Evolutionary conservation across 2,329 filamentous ascomycete species (phyloP).

Genomic region (Capronia epimyces): DNA sequence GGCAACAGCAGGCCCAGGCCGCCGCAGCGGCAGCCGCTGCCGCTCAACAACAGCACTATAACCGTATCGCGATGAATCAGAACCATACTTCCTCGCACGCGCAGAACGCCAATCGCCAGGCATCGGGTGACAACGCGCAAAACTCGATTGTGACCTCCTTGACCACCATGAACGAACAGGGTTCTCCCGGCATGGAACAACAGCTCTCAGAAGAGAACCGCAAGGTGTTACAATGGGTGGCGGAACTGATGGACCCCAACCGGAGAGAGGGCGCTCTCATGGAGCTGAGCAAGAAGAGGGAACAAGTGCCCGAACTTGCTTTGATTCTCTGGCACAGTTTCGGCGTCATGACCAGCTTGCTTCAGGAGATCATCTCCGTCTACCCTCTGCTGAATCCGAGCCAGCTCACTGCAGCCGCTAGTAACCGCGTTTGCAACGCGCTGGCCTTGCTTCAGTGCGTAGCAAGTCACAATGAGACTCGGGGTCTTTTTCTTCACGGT

Average conservation of each 20-base stretch:
- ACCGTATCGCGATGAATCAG: constrained; percentile 63
- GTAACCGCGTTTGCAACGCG: constrained; percentile 95
- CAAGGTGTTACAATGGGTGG: constrained; percentile 86
- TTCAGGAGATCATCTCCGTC: constrained; percentile 98
- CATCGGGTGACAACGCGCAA: constrained; percentile 22
- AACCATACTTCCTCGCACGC: constrained; percentile 41
- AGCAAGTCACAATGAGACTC: constrained; percentile 92
- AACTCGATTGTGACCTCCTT: constrained; percentile 18
- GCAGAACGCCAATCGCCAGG: constrained; percentile 20
- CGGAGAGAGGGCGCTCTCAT: constrained; percentile 86
- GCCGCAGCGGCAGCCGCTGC: constrained; percentile 42
- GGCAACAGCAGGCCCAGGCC: constrained; percentile 36
- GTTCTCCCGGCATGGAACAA: constrained; percentile 50
- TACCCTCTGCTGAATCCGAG: constrained; percentile 95
- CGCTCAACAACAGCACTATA: constrained; percentile 57
- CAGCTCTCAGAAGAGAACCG: constrained; percentile 82
- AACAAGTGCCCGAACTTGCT: constrained; percentile 93
- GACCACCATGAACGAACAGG: constrained; percentile 24
- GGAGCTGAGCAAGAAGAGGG: constrained; percentile 96
- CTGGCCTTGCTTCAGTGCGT: constrained; percentile 94
- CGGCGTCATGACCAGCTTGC: constrained; percentile 97
- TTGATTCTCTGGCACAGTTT: constrained; percentile 98
- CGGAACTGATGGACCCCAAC: constrained; percentile 79
- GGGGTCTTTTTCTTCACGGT: constrained; percentile 91
- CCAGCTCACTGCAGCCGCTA: constrained; percentile 93